phyloP scores from a whole-genome alignment of 352 stramenopile species.

The Globisporangium cylindrosporum region DNA sequence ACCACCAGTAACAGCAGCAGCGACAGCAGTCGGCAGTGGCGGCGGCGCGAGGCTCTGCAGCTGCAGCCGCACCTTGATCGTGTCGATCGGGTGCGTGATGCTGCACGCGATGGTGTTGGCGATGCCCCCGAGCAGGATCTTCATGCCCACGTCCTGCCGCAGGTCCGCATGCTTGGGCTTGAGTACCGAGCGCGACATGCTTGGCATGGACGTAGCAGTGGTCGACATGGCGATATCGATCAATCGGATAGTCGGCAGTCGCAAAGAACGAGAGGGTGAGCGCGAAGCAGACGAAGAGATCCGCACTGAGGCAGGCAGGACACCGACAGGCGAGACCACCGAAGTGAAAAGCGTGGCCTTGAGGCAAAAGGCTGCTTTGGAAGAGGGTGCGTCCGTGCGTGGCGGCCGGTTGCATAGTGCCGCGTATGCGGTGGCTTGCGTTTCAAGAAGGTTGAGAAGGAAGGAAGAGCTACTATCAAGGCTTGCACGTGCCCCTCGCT shows the following conservation, averaged over 20 bases:
- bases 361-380: neutral
- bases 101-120: conserved; percentile 54
- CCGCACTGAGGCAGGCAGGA: conserved; percentile 15
- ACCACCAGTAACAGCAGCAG: conserved; percentile 4
- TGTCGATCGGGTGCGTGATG: conserved; percentile 63
- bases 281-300: conserved; percentile 12
- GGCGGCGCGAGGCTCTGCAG: conserved; percentile 44
- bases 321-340: neutral
- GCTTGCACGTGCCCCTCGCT: neutral
- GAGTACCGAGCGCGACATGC: conserved; percentile 11
- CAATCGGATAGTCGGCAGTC: neutral
- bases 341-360: neutral
- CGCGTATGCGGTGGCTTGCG: conserved; percentile 1
- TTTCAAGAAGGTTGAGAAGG: neutral
- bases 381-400: neutral
- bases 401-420: neutral
- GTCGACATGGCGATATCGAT: conserved; percentile 7
- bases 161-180: conserved; percentile 38
- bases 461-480: neutral
- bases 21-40: conserved; percentile 17
- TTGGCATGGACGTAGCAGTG: neutral
- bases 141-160: conserved; percentile 52
- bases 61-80: conserved; percentile 67
- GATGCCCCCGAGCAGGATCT: conserved; percentile 59
- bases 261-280: conserved; percentile 6